Evolutionary conservation across 495 filamentous ascomycete species (phyloP).

Genomic region (Penicillium crystallinum): DNA sequence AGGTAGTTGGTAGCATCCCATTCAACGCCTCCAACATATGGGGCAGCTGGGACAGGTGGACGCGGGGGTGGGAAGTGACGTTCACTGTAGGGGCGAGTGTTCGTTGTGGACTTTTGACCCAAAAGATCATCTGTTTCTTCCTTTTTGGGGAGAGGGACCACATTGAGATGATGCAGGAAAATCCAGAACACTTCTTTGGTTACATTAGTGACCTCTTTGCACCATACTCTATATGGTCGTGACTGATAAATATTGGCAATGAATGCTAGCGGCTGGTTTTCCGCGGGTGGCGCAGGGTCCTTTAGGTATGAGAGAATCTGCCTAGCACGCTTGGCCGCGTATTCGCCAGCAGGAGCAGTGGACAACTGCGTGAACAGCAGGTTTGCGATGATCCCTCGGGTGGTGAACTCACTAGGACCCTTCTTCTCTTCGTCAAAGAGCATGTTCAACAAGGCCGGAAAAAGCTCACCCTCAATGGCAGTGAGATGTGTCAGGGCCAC

Average conservation of each 20-base stretch:
- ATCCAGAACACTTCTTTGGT: slow-evolving; percentile 99
- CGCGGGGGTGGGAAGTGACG: slow-evolving; percentile 82
- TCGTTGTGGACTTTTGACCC: slow-evolving; percentile 13
- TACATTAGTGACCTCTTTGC: slow-evolving; percentile 82
- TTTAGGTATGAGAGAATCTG: slow-evolving; percentile 71
- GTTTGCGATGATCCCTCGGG: slow-evolving; percentile 78
- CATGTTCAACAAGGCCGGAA: slow-evolving; percentile 82
- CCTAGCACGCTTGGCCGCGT: slow-evolving; percentile 50
- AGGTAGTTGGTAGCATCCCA: slow-evolving; percentile 99
- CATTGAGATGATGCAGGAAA: slow-evolving; percentile 88
- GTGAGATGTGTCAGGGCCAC: slow-evolving; percentile 76
- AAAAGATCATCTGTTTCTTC: slow-evolving; percentile 29
- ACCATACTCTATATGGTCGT: slow-evolving; percentile 89
- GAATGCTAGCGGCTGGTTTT: slow-evolving; percentile 72
- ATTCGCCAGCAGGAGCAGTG: slow-evolving; percentile 47
- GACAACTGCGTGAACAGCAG: slow-evolving; percentile 82
- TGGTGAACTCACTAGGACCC: slow-evolving; percentile 92
- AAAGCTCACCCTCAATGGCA: slow-evolving; percentile 70
- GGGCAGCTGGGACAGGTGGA: slow-evolving; percentile 87
- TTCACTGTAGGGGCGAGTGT: slow-evolving; percentile 25
- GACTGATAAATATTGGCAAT: slow-evolving; percentile 83
- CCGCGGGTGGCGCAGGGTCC: slow-evolving; percentile 73
- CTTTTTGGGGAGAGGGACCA: slow-evolving; percentile 54
- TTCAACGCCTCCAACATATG: slow-evolving; percentile 95
- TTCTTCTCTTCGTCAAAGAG: slow-evolving; percentile 96